Evolutionary conservation across 129 eudicot species (phyloP).

Genomic region (Oenanthe sinensis): DNA sequence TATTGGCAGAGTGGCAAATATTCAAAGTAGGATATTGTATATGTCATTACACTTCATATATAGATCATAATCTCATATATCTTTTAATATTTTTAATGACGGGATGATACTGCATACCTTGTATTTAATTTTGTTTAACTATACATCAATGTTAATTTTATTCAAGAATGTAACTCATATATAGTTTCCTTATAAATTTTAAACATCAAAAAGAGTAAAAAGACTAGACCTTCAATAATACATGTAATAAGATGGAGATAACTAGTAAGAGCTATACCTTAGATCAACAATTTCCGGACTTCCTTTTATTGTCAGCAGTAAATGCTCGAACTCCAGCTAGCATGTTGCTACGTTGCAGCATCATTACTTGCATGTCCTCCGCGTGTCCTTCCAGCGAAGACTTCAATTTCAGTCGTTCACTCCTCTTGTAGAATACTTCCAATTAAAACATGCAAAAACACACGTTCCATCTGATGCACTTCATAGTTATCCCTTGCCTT

Average conservation of each 20-base stretch:
- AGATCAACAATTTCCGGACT: neutral
- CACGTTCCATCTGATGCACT: neutral
- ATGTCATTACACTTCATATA: neutral
- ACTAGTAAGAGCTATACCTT: neutral
- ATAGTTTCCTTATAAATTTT: no score
- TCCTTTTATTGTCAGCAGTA: slow-evolving; percentile 27
- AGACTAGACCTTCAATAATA: neutral
- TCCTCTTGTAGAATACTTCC: slow-evolving; percentile 29
- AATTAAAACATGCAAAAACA: neutral
- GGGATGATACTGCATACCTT: no score
- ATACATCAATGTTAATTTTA: neutral
- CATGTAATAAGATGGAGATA: neutral
- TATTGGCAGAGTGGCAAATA: no score
- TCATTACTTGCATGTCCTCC: slow-evolving; percentile 53
- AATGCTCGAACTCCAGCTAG: slow-evolving; percentile 37
- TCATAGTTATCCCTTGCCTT: slow-evolving; percentile 3
- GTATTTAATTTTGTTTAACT: no score
- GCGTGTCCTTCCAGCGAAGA: slow-evolving; percentile 22
- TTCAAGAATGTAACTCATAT: neutral
- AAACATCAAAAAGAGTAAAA: neutral
- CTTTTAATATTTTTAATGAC: no score
- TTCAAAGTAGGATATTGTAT: neutral
- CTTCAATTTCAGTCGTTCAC: slow-evolving; percentile 34
- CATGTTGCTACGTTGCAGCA: slow-evolving; percentile 30
- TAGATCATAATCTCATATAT: no score